Conservation (phyloP, 2,329 filamentous ascomycete species). For the Fusarium tricinctum region DNA sequence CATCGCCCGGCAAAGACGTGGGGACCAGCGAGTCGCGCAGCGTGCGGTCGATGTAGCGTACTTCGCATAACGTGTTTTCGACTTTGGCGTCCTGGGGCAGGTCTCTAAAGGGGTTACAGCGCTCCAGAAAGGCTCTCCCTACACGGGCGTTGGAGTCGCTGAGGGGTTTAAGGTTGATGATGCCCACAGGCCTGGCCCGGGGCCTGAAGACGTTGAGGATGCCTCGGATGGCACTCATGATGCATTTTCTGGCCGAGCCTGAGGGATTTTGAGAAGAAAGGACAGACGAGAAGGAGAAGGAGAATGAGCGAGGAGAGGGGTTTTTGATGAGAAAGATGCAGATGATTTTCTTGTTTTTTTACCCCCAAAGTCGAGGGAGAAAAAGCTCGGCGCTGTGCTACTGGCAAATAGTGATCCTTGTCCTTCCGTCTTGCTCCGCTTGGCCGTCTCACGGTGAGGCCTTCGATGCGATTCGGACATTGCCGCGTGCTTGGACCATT, state of each 20-base stretch:
- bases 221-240: constrained; percentile 38
- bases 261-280: neutral
- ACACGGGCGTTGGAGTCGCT: constrained; percentile 12
- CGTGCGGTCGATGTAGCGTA: constrained; percentile 29
- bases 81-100: constrained; percentile 22
- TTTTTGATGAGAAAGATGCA: neutral
- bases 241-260: constrained; percentile 26
- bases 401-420: constrained; percentile 23
- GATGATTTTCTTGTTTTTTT: constrained; percentile 29
- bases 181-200: constrained; percentile 1
- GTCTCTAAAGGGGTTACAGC: constrained; percentile 34
- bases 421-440: constrained; percentile 32
- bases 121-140: constrained; percentile 32
- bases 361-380: constrained; percentile 16
- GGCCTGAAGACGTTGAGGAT: constrained; percentile 32
- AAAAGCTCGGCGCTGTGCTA: constrained; percentile 20
- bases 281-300: neutral
- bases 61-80: constrained; percentile 36
- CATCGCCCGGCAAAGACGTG: constrained; percentile 30
- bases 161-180: constrained; percentile 25
- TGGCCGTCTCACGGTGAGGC: constrained; percentile 18
- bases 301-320: neutral
- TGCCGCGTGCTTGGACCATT: constrained; percentile 31
- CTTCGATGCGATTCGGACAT: constrained; percentile 25
- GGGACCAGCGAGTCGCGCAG: constrained; percentile 26